Base-by-base conservation (phyloP, 1,284 basidiomycete species). In the Paramarasmius palmivorus region DNA sequence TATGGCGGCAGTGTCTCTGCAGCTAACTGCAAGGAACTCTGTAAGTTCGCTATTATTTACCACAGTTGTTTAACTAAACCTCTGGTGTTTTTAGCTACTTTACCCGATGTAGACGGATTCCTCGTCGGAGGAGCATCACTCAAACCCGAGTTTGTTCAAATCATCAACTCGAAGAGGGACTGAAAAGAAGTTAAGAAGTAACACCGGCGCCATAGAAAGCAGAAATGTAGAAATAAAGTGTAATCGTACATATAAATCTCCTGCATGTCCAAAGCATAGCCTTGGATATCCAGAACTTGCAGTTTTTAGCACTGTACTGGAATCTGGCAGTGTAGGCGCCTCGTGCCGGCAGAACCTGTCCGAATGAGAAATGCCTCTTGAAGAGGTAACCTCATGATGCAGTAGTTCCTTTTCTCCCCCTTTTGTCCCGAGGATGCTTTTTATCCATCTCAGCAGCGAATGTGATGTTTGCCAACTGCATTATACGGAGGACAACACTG, bases 91-190 rank as follows among this genome's bases (percentile, higher is more conserved):
- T 20, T 12, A 95, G 92, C 85, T 45, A 70, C 68, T 2, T 88
- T 92, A 67, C 75, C 77, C 9, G 95, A 98, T 71, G 90, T 99
- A 55, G 95, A 98, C 71, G 96, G 96, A n/a, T 98, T 98, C 89
- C 86, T 99, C 60, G 97, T 99, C 36, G 97, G 97, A 38, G 96
- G 96, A 26, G 96, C 97, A 35, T 96, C 93, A 38, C 82, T 99
- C 73, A 99, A 99, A 79, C 95, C 96, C 57, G 95, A 98, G 73
- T 96, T 98, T 64, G 85, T 90, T 55, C 78, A 98, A 59, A 98
- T 98, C 69, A 85, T 95, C 81, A 96, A 96, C 68, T 78, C 85
- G 32, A 83, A 69, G 53, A 71, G 65, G 65, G 48, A 49, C 29
- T 61, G 47, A 32, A 32, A 32, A 6, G 12, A 32, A 12, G 29